phyloP scores from a whole-genome alignment of 495 filamentous ascomycete species.

The Penicillium angulare region DNA sequence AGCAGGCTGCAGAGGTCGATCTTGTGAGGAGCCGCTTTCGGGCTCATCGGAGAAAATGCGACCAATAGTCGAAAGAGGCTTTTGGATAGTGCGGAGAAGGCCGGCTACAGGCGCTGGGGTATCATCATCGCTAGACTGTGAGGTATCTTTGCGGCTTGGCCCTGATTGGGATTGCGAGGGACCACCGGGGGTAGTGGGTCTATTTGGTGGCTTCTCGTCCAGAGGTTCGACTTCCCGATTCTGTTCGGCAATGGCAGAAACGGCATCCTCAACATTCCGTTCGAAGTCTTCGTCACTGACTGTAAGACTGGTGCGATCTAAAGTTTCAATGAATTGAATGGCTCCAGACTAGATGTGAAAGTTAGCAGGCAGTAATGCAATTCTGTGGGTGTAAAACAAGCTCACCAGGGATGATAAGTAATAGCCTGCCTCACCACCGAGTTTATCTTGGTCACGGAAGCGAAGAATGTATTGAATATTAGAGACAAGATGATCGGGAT shows the following conservation, averaged over 20 bases:
- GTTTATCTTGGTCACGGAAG: constrained; percentile 96
- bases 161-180: constrained; percentile 45
- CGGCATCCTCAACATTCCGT: constrained; percentile 87
- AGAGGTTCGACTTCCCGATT: constrained; percentile 56
- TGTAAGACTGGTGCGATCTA: constrained; percentile 90
- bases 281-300: constrained; percentile 96
- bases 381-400: neutral
- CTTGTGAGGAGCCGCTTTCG: constrained; percentile 30
- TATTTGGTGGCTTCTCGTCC: constrained; percentile 56
- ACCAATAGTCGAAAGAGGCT: constrained; percentile 90
- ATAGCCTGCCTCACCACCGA: constrained; percentile 94
- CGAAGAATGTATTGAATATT: constrained; percentile 98
- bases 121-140: constrained; percentile 58
- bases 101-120: constrained; percentile 74
- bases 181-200: constrained; percentile 5
- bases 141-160: constrained; percentile 36
- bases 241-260: constrained; percentile 93
- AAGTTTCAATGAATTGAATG: constrained; percentile 93
- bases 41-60: constrained; percentile 90
- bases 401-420: constrained; percentile 91
- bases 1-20: constrained; percentile 46
- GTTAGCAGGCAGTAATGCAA: constrained; percentile 5
- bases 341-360: constrained; percentile 70
- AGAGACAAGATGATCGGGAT: constrained; percentile 91
- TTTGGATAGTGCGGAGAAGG: constrained; percentile 86